Base-by-base conservation (phyloP, 78 protist species). In the Dictyostelium purpureum region DNA sequence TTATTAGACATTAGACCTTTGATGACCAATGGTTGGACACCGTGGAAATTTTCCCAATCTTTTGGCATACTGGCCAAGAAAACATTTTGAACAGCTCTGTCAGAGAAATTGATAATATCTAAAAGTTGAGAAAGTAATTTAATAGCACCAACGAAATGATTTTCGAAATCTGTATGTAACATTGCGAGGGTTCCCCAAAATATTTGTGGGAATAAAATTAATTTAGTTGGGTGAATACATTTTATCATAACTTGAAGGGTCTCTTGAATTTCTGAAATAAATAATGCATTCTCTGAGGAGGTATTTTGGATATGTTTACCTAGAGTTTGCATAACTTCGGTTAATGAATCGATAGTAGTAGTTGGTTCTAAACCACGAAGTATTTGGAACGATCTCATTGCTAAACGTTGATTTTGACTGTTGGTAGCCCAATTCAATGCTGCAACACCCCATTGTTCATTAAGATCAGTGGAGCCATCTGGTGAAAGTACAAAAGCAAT, bases 11-110 rank as follows among this genome's bases (percentile, higher is more conserved):
- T 19, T 31, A 90, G 6, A 38, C 94, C 94, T 18, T 75, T 57
- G 73, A 90, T 49, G 26, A 65, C 56, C 87, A 90, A 45, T 21
- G 94, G 89, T 54, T 90, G 94, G 2, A 90, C 35, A 18, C 94
- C 94, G 42, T 63, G 66, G 11, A 67, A 90, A 69, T 59, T 49
- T 10, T 90, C 94, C 83, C 88, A 73, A 14, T 81, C 88, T 54
- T 78, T 90, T 47, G 94, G 94, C 33, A 90, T 79, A 21, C 69
- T 42, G 24, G 94, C 94, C 5, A 79, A 19, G 59, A 90, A 90
- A 19, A 90, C 89, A 40, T 90, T 90, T 47, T 90, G 87, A 40
- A 90, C 82, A 4, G 88, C 83, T 26, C 88, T 35, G 14, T 90
- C 94, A 9, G 54, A 43, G 74, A 90, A 78, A 42, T 90, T 81